Evolutionary conservation across 805 yeast genomes (phyloP), one percentile per base, ranked within the genome.

Genomic region (Lachancea sp.): DNA sequence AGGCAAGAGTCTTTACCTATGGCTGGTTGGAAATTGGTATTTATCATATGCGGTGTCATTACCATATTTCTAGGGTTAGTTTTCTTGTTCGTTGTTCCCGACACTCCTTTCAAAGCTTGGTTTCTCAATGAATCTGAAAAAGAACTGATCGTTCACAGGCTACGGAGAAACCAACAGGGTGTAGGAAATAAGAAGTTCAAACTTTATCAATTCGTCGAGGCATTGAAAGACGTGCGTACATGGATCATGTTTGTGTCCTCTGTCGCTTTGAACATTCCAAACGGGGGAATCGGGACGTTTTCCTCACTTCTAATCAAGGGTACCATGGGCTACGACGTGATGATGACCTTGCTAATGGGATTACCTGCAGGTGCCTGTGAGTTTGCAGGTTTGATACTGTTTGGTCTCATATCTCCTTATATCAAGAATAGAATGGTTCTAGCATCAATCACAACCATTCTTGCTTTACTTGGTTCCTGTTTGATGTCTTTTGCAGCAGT

Each of bases 11-110:
- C 48, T 9, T 70, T 64, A 51, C 39, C 63, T 23, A 55, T 75
- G 9, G 64, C 57, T 1, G 63, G 78, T 3, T 81, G 87, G 87
- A 75, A 71, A 51, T 54, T 74, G 11, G 56, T 77, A 3, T 81
- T 70, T 52, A 61, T 81, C 36, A 65, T 77, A 21, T 67, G 73
- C 32, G 89, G 89, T 7, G 55, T 67, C 11, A 65, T 75, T 42
- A 77, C 83, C 7, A 55, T 76, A 8, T 49, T 69, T 8, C 47
- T 74, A n/a, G 80, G 80, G 6, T 39, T 71, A 6, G 36, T 67
- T 3, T 61, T 74, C 45, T 50, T 55, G 29, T 42, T 72, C 38
- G 73, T 71, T 47, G 46, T 79, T 30, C 82, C 83, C 12, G 76
- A 73, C 45, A 50, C 61, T 15, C 83, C 83, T 26, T 58, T 56